Base-by-base conservation (phyloP, 1,284 basidiomycete genomes). In the Rhodotorula sp. region DNA sequence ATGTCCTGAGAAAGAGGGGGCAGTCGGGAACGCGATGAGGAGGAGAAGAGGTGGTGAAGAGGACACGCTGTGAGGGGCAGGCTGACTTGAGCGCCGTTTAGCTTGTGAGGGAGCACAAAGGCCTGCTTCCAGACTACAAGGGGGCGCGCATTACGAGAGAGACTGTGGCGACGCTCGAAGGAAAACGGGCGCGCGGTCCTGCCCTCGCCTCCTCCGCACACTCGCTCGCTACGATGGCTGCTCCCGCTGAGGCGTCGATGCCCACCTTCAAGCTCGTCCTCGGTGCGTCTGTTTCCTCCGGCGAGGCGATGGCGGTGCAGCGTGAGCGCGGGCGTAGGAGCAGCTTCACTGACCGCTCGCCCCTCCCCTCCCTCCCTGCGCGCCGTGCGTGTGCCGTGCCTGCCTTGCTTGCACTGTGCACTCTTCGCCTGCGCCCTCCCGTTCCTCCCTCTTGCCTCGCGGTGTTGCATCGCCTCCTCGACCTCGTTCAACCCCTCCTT, bases 261-360 rank as follows among this genome's bases (percentile, higher is more conserved):
- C 94, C 97, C 64, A 94, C 94, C 75, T 99, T 99, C 88, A 99
- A 99, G 86, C 92, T 99, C 82, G 96, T 99, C 76, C 92, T 97
- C 79, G 92, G 92, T 94, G 79, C 78, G 91, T 84, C n/a, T 22
- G n/a, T 15, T 32, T 6, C 21, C 56, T 32, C 34, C 19, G 10
- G 27, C 22, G n/a, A 55, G 46, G 51, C 22, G 50, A 21, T 7
- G 39, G 7, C 21, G 29, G 34, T 41, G n/a, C 7, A 13, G 25
- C 12, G 25, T 34, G 50, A 4, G 10, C 15, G 2, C 8, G 57
- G 48, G 29, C 55, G 59, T 59, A 27, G 58, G 60, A 68, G 55
- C 57, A 66, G 50, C 27, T 19, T 22, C 36, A 54, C 61, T 67
- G 50, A 69, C 67, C 32, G n/a, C 36, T 37, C 41, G 50, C 22